Conservation (phyloP, 106 monocot genomes). For the Dactylorhiza incarnata region DNA sequence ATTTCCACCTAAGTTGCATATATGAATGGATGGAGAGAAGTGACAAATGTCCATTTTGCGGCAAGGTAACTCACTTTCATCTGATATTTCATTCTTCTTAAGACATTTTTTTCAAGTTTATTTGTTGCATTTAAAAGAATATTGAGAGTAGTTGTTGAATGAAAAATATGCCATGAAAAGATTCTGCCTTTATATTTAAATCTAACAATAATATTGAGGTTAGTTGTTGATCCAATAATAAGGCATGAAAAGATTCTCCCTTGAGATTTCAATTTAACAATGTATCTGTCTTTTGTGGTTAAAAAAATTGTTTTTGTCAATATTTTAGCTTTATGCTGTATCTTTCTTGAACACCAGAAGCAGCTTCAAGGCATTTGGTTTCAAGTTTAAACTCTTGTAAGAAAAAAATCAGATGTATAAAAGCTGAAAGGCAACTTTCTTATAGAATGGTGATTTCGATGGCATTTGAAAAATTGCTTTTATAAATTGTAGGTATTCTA, state of each 20-base stretch:
- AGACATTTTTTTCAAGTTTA: not conserved
- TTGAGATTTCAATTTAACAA: not conserved
- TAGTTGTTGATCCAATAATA: not conserved
- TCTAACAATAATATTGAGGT: not conserved
- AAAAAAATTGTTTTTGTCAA: not conserved
- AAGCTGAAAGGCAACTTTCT: too few relatives aligned
- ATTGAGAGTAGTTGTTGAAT: not conserved
- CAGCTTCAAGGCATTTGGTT: too few relatives aligned
- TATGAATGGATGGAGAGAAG: constrained; percentile 99
- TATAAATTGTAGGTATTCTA: too few relatives aligned
- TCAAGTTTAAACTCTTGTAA: too few relatives aligned
- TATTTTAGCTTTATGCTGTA: too few relatives aligned
- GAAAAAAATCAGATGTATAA: too few relatives aligned
- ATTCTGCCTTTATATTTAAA: not conserved
- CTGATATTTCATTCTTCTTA: not conserved
- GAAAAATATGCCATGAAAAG: not conserved
- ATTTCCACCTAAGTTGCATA: constrained; percentile 92
- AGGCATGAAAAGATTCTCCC: not conserved
- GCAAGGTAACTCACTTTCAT: constrained; percentile 45
- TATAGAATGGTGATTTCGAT: too few relatives aligned
- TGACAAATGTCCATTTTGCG: constrained; percentile 72
- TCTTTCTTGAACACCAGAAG: too few relatives aligned
- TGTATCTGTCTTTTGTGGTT: not conserved
- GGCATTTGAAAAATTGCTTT: too few relatives aligned
- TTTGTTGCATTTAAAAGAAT: not conserved